Conservation (phyloP, 148 eudicot genomes). For the Cornus florida region DNA sequence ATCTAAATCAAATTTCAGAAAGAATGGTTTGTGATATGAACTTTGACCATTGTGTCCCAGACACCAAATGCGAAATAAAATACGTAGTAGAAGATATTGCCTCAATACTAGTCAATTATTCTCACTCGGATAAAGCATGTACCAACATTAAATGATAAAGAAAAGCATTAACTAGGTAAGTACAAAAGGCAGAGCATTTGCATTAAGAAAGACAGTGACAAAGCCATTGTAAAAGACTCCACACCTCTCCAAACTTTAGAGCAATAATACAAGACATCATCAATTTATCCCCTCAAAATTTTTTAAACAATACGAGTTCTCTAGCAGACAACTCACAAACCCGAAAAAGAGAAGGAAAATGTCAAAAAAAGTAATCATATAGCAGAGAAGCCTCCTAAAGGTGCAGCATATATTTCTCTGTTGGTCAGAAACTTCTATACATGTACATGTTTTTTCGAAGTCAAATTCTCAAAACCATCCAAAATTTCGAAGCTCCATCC, state of each 20-base stretch:
- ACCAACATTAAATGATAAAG: background rate
- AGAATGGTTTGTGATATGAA: no score
- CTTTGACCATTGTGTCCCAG: no score
- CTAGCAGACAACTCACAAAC: background rate
- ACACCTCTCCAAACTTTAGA: background rate
- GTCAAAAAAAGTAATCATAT: background rate
- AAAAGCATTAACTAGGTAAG: constrained; percentile 10
- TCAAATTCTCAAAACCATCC: constrained; percentile 24
- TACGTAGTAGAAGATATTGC: no score
- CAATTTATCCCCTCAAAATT: background rate
- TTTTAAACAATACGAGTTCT: background rate
- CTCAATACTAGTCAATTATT: background rate
- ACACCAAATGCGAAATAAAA: no score
- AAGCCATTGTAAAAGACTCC: background rate
- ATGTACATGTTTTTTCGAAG: background rate
- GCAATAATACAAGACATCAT: background rate
- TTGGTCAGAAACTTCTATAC: constrained; percentile 15
- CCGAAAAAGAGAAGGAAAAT: background rate
- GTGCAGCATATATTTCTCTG: constrained; percentile 16
- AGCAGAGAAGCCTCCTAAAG: constrained; percentile 9
- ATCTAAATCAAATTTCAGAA: no score
- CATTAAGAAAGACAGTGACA: background rate
- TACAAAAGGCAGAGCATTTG: background rate
- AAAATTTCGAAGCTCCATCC: constrained; percentile 46
- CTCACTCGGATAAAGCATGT: background rate